Percentiles rank a stretch among this genome's conserved stretches.
Conservation (phyloP, 495 filamentous ascomycete genomes). For the Xylaria venustula region DNA sequence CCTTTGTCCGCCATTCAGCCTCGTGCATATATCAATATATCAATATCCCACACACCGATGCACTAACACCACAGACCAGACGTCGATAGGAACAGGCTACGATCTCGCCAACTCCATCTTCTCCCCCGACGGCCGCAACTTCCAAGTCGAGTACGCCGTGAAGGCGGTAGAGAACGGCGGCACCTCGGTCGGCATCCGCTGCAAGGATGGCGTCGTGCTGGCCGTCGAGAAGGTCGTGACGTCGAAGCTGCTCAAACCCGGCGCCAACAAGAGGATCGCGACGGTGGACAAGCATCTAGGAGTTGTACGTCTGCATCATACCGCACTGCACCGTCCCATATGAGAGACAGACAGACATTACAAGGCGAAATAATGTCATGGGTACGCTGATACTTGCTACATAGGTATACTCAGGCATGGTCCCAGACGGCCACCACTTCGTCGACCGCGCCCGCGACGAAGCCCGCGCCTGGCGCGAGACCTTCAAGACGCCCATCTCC, state of each 20-base stretch:
- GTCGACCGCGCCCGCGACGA: conserved; percentile 92
- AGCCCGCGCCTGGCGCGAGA: conserved; percentile 80
- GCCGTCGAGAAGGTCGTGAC: conserved; percentile 95
- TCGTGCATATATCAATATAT: too few species aligned
- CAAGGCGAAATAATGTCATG: too few species aligned
- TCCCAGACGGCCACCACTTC: conserved; percentile 94
- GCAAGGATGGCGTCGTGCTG: conserved; percentile 94
- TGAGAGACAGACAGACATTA: too few species aligned
- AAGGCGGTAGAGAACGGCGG: conserved; percentile 99
- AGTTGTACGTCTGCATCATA: conserved; percentile 75
- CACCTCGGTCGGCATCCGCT: conserved; percentile 92
- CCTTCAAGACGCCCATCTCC: conserved; percentile 89
- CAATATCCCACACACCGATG: too few species aligned
- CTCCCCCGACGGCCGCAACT: conserved; percentile 97
- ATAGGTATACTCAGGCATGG: conserved; percentile 87
- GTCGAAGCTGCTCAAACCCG: conserved; percentile 90
- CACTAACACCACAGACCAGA: conserved; percentile 55
- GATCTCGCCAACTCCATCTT: conserved; percentile 99
- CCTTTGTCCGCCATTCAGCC: too few species aligned
- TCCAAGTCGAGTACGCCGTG: conserved; percentile 98
- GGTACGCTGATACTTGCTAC: too few species aligned
- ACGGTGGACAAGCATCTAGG: conserved; percentile 92
- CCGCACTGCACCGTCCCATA: too few species aligned
- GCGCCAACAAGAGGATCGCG: conserved; percentile 93
- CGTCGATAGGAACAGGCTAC: conserved; percentile 98